Evolutionary conservation across 768 basidiomycete species (phyloP).

Genomic region (Tulasnella sp.): DNA sequence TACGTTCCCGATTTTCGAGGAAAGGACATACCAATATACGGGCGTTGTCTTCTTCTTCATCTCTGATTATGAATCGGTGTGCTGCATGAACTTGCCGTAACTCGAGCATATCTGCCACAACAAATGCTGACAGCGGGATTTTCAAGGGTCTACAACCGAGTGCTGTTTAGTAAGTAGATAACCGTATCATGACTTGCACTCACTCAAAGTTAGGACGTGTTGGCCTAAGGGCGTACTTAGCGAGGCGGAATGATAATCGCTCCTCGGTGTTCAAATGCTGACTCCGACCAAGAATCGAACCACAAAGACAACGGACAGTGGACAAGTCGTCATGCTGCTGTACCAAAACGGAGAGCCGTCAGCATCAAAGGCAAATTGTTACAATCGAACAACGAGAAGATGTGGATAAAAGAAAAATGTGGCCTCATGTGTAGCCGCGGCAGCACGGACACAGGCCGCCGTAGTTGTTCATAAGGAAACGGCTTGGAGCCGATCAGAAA

Average conservation of each 20-base stretch:
- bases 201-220: slow-evolving; percentile 65
- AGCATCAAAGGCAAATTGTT: slow-evolving; percentile 39
- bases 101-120: slow-evolving; percentile 90
- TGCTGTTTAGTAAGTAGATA: neutral
- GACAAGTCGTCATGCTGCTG: slow-evolving; percentile 68
- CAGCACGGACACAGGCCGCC: slow-evolving; percentile 65
- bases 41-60: slow-evolving; percentile 82
- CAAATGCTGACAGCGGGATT: slow-evolving; percentile 80
- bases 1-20: too few species aligned
- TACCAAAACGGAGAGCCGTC: slow-evolving; percentile 23
- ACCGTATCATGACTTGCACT: slow-evolving; percentile 43
- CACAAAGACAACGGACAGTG: slow-evolving; percentile 75
- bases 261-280: slow-evolving; percentile 51
- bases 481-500: slow-evolving; percentile 38
- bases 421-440: slow-evolving; percentile 88
- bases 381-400: slow-evolving; percentile 21
- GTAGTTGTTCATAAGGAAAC: slow-evolving; percentile 86
- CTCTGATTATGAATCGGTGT: slow-evolving; percentile 85
- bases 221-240: slow-evolving; percentile 83
- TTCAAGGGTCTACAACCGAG: slow-evolving; percentile 42
- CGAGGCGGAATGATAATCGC: slow-evolving; percentile 63
- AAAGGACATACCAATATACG: slow-evolving; percentile 85
- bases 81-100: slow-evolving; percentile 90
- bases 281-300: slow-evolving; percentile 76
- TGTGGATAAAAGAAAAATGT: slow-evolving; percentile 55